Evolutionary conservation across 805 yeast genomes (phyloP), one percentile per base, ranked within the genome.

Genomic region (Candida takata): DNA sequence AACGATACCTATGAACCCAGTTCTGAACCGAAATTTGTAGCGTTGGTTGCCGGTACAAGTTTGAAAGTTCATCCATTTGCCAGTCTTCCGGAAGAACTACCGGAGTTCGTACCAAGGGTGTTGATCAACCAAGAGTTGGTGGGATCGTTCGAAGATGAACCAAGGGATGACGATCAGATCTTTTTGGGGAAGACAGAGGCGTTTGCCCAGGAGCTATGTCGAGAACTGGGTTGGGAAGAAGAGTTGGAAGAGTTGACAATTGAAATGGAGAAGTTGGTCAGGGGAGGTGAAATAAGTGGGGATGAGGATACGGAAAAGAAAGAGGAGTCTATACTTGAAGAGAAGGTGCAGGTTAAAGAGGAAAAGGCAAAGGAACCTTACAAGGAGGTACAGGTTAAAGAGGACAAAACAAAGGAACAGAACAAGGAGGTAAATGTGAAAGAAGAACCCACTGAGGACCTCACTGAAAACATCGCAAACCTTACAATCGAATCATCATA

Each of bases 1-100:
- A 43, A 37, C 41, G 33, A 31, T n/a, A n/a, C 37, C 40, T 20
- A 11, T 19, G 15, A 7, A 11, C 16, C 21, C 9, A 21, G 7
- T 10, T 10, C 8, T 16, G 23, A 16, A 5, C 21, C 3, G 13
- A 18, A 18, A 8, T 86, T 80, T 47, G 55, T 88, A 19, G 85
- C 86, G 0, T 74, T 90, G 16, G 87, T 90, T 2, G 96, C 95
- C 0, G 98, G 98, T 1, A 86, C 97, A 0, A 84, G 95, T 0
- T 68, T 90, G 27, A 76, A 88, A 1, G 97, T 90, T 1, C 77
- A 76, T 44, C 98, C 98, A 3, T 90, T 90, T 68, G 95, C 96
- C 1, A 67, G 77, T 8, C 62, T 90, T 34, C 95, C 96, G 0
- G 58, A 72, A 3, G 87, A 83, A 48, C 72, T 80, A 0, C 65